Evolutionary conservation across 192 early-diverging fungal species (phyloP), one percentile per base, ranked within the genome.

Genomic region (Dissophora globulifera): DNA sequence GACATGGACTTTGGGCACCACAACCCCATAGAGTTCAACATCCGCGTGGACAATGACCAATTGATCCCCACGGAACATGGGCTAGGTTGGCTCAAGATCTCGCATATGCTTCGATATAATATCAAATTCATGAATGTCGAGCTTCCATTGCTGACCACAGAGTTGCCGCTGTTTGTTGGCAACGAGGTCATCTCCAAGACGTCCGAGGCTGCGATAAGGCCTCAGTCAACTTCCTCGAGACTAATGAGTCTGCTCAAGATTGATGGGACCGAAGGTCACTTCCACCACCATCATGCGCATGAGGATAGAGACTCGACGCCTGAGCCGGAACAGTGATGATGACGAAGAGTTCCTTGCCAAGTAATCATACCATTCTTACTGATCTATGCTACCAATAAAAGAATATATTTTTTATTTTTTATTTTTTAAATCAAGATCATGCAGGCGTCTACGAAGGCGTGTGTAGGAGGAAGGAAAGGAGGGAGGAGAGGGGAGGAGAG

Each of bases 1-100:
- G 72, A 76, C 29, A 33, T 76, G 32, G 72, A 76, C 33, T 76
- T 76, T 30, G 72, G 72, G 10, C 72, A 52, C 1, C 33, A 35
- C 40, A 67, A 23, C 31, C 72, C 72, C 8, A 53, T 76, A 13
- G 72, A 76, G 19, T 67, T 76, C 27, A 55, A 76, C 12, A 10
- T 76, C 40, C 72, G 72, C 9, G 32, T 76, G 17, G 72, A 76
- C 38, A 76, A 76, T 33, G 63, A 76, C 40, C 63, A 76, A 25
- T 30, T 76, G 47, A 67, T 76, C 47, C 72, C 72, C 4, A 67
- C 72, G 31, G 72, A 76, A 31, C 56, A 61, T 20, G 72, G 72
- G 16, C 31, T 76, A 4, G 72, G 47, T 31, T 76, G 72, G 72
- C 50, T 76, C 38, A 47, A 48, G 3, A 67, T 76, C 29, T 76